Base-by-base conservation (phyloP, 495 filamentous ascomycete genomes). In the Aspergillus bridgeri region DNA sequence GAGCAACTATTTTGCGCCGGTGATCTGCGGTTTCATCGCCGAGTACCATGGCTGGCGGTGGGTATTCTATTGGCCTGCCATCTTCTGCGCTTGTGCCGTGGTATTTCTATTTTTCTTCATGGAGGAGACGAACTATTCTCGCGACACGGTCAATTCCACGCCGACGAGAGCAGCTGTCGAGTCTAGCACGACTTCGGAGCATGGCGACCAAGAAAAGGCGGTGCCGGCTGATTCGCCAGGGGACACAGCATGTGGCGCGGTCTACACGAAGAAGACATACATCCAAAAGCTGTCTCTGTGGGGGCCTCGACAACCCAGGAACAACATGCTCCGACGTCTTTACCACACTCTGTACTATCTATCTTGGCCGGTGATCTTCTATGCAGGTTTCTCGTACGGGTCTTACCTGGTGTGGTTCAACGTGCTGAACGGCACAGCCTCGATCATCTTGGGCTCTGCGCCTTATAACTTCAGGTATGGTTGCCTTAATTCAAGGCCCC, bases 91-190 rank as follows among this genome's bases (percentile, higher is more conserved):
- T 1, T 72, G 75, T 21, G 77, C 73, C 1, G 79, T 81, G 49
- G 64, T 83, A 5, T 84, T 87, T 58, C 74, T 86, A 0, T 86
- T 86, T 71, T 83, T 87, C 69, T 84, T 86, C 68, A 83, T 86
- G 80, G 86, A 88, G 68, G 86, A 89, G 65, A 88, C 85, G 2
- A 87, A 85, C 64, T 88, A 82, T 60, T 72, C 77, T 48, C 81
- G 80, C 13, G 55, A 66, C 6, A 46, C 57, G 1, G 45, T 56
- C 19, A 53, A 54, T 38, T 63, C 48, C 5, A 29, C 55, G 7
- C 45, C 63, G 19, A 61, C 56, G 38, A 19, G 42, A 8, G 53
- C 60, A 5, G 51, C 56, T 3, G 5, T 63, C 0, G 57, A 47
- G 0, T 60, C 64, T 5, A 22, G 48, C 3, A 29, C 56, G 3